These are phyloP conservation scores for Sugiyamaella mastotermitis DNA, from an alignment of 805 yeast species.

Conservation along the genomic window DNA sequence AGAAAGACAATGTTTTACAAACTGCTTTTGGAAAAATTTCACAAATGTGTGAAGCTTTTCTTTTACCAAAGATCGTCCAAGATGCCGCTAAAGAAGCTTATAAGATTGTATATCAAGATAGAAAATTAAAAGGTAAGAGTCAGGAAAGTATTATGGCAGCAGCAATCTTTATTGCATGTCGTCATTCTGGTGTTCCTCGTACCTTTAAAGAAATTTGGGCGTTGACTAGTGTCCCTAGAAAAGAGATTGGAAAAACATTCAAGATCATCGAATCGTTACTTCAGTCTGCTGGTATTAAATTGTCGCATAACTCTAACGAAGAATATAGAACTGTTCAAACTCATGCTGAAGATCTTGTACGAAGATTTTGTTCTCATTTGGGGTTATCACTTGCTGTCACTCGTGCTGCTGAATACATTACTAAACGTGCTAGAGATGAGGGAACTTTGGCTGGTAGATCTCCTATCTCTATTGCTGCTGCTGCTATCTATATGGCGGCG, in stretches of 20 bases:
- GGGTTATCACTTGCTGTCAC: conserved; percentile 81
- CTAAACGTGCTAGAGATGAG: conserved; percentile 79
- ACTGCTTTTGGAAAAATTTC: conserved; percentile 87
- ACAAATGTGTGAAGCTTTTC: conserved; percentile 95
- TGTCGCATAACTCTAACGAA: conserved; percentile 35
- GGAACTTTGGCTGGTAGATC: conserved; percentile 95
- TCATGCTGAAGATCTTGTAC: conserved; percentile 87
- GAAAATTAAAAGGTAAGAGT: conserved; percentile 77
- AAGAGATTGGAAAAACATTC: conserved; percentile 89
- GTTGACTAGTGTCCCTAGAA: conserved; percentile 84
- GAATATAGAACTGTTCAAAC: conserved; percentile 71
- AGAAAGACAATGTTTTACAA: conserved; percentile 79
- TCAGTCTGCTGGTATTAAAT: conserved; percentile 30
- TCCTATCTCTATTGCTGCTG: conserved; percentile 96
- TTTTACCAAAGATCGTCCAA: conserved; percentile 88
- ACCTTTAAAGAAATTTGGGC: conserved; percentile 96
- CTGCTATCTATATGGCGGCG: conserved; percentile 91
- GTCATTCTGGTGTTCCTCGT: conserved; percentile 90
- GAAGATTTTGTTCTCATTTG: conserved; percentile 92
- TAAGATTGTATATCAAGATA: conserved; percentile 83
- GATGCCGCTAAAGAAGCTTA: conserved; percentile 97
- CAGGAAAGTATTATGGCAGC: conserved; percentile 96
- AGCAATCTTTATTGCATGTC: conserved; percentile 87
- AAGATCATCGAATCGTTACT: conserved; percentile 72
- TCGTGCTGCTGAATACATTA: conserved; percentile 89